phyloP scores from a whole-genome alignment of 2,329 filamentous ascomycete genomes.

The Cladosporium sp. region DNA sequence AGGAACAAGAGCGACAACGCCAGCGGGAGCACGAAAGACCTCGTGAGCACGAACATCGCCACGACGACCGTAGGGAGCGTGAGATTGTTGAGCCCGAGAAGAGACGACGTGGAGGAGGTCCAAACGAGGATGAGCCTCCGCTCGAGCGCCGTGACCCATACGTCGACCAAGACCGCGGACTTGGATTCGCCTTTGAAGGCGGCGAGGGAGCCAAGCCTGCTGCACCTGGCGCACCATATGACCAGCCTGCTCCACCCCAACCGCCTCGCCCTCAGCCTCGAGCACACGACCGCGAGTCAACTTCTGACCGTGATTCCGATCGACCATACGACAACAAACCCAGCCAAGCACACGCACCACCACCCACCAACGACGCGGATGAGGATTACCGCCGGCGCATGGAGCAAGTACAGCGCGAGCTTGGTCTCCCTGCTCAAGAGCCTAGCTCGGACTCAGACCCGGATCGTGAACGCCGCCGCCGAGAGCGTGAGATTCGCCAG shows the following conservation, averaged over 20 bases:
- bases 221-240: background rate
- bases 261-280: constrained; percentile 10
- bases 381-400: constrained; percentile 54
- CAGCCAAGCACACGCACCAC: background rate
- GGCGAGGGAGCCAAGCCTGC: constrained; percentile 26
- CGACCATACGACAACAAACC: background rate
- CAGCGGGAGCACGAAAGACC: constrained; percentile 25
- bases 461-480: constrained; percentile 34
- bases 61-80: constrained; percentile 20
- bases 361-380: constrained; percentile 42
- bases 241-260: background rate
- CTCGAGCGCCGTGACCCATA: constrained; percentile 28
- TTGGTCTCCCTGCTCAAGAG: constrained; percentile 37
- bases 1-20: constrained; percentile 27
- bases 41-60: constrained; percentile 20
- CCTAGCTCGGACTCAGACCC: constrained; percentile 32
- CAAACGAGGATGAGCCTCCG: constrained; percentile 11
- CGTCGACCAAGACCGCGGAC: constrained; percentile 31
- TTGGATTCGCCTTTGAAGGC: constrained; percentile 37
- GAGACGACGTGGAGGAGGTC: constrained; percentile 8
- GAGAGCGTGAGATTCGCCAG: constrained; percentile 35
- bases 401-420: constrained; percentile 47
- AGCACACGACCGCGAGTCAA: background rate
- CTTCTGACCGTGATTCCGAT: constrained; percentile 5
- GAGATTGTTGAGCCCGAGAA: constrained; percentile 14